Evolutionary conservation across 345 rosid species (phyloP), one percentile per base, ranked within the genome.

Genomic region (Salix brachista): DNA sequence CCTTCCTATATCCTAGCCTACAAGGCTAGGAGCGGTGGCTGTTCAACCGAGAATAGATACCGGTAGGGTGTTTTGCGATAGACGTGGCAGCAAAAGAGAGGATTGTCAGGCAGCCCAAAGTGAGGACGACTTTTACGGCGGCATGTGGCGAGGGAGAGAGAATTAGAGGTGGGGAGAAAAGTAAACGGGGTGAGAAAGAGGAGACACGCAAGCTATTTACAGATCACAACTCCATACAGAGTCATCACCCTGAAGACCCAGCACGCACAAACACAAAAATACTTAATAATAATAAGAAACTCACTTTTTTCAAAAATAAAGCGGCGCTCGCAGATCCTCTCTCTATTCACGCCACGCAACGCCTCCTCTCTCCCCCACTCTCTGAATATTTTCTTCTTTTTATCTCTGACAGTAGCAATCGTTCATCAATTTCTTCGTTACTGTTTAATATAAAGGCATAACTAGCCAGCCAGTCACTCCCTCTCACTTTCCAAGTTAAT

Each of bases 311-410:
- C 75, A 30, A 25, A 67, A 75, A 62, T 82, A 82, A 75, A 75
- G 82, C 85, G 80, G 82, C 82, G 82, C 79, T 66, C 67, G 58
- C 79, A 76, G 77, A 75, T 48, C 4, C n/a, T 2, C 13, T 8
- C 32, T 2, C 13, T 4, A 30, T 6, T 50, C 37, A 13, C 34
- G 25, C 50, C 37, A 1, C 66, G 1, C 21, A 56, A 4, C 65
- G 39, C 54, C 16, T 46, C 18, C 26, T 21, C 9, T 9, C 32
- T 11, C 19, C 11, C 61, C 46, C 16, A 7, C 32, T 5, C 39
- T 5, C 42, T 17, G 61, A 26, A 4, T n/a, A 13, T 30, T 50
- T 3, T 12, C n/a, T 48, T 16, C 30, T 23, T 64, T 64, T 64
- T 26, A 12, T 67, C 39, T 67, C n/a, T 36, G 19, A 12, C 28